Evolutionary conservation across 164 flowering plant genomes (phyloP).

Genomic region (Nymphaea colorata): DNA sequence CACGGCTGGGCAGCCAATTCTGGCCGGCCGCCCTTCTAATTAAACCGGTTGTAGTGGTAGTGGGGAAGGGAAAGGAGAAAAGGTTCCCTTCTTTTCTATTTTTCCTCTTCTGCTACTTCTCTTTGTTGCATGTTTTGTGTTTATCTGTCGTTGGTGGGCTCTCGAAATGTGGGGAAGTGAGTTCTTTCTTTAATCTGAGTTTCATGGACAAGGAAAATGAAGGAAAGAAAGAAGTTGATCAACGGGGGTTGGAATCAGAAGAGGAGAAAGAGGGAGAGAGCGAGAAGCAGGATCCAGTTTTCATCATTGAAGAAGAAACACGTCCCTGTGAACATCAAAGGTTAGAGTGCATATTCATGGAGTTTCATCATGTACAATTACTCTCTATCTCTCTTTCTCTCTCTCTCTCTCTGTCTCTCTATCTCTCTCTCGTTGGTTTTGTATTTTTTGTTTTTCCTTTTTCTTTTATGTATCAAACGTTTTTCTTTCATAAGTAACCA

Average conservation of each 20-base stretch:
- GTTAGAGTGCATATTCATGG: background rate
- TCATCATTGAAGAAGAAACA: too few species aligned
- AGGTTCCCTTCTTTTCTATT: background rate
- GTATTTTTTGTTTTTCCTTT: background rate
- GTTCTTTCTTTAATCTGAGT: background rate
- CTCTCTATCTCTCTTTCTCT: background rate
- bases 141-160: background rate
- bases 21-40: background rate
- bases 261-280: too few species aligned
- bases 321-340: background rate
- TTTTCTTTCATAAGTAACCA: background rate
- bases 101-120: background rate
- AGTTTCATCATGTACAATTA: background rate
- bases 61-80: background rate
- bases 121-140: background rate
- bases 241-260: too few species aligned
- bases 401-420: background rate
- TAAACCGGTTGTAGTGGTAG: background rate
- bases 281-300: background rate
- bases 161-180: background rate
- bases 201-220: too few species aligned
- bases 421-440: background rate
- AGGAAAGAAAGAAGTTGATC: too few species aligned
- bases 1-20: slow-evolving; percentile 35
- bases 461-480: background rate